Conservation (phyloP, 139 green algal species). For the Astrephomene gubernaculifera region DNA sequence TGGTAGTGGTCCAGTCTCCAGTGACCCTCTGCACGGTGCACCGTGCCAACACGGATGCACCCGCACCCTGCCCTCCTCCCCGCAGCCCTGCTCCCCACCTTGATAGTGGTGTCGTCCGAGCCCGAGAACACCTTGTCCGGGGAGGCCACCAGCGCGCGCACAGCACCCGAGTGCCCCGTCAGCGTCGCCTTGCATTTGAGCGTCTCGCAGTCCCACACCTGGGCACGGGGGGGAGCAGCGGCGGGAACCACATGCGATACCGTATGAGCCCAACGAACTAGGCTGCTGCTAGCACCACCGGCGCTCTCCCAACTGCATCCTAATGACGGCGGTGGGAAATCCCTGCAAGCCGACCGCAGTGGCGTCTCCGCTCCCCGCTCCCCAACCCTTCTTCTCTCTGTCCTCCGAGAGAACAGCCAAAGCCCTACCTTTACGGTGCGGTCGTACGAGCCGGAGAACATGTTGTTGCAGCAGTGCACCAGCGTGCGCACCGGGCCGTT, state of each 20-base stretch:
- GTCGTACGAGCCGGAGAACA: constrained; percentile 93
- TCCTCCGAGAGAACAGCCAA: background rate
- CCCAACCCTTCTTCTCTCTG: too few species aligned
- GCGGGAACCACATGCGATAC: background rate
- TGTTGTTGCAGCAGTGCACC: constrained; percentile 71
- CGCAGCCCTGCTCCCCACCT: constrained; percentile 53
- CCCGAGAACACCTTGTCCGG: constrained; percentile 84
- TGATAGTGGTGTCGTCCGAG: constrained; percentile 91
- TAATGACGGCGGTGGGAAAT: too few species aligned
- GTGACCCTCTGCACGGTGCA: too few species aligned
- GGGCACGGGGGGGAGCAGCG: constrained; percentile 2
- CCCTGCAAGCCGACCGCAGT: too few species aligned
- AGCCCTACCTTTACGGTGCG: constrained; percentile 75
- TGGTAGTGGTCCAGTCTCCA: too few species aligned
- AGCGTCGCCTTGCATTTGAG: constrained; percentile 72
- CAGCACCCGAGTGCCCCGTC: constrained; percentile 83
- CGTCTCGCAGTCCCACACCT: constrained; percentile 85
- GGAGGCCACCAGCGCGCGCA: constrained; percentile 85
- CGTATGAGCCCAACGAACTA: too few species aligned
- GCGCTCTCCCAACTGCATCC: too few species aligned
- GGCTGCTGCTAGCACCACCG: too few species aligned
- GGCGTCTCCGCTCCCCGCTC: too few species aligned
- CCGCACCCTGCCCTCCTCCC: background rate
- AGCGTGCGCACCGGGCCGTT: constrained; percentile 90
- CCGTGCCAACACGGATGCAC: too few species aligned